Evolutionary conservation across 176 grass and related monocot species (phyloP).

Genomic region (Oryza meridionalis): DNA sequence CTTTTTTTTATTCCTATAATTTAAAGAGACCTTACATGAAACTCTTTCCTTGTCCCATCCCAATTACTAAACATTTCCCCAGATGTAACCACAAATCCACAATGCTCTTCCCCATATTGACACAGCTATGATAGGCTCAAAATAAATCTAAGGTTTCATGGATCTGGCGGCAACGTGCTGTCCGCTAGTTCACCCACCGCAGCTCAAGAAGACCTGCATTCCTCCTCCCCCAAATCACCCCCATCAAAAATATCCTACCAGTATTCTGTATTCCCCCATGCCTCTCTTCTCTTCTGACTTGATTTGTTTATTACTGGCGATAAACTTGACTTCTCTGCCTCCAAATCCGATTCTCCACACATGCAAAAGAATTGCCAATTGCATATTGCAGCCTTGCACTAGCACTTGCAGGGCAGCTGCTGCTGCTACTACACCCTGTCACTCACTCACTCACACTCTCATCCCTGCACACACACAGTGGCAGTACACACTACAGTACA

Average conservation of each 20-base stretch:
- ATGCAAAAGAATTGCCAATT: background rate
- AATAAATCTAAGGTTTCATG: background rate
- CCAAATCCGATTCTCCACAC: conserved; percentile 5
- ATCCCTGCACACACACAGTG: background rate
- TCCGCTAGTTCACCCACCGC: background rate
- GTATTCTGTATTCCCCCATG: background rate
- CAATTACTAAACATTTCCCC: too few relatives aligned
- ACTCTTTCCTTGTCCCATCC: too few relatives aligned
- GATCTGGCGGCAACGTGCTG: background rate
- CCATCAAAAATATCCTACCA: background rate
- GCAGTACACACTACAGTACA: too few relatives aligned
- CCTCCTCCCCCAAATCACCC: background rate
- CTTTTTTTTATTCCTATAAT: too few relatives aligned
- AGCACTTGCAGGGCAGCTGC: background rate
- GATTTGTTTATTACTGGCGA: background rate
- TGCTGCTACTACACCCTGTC: conserved; percentile 3
- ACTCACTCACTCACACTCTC: background rate
- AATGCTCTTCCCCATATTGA: too few relatives aligned
- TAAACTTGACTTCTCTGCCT: conserved; percentile 27
- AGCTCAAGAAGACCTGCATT: background rate
- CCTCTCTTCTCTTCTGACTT: background rate
- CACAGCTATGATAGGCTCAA: too few relatives aligned
- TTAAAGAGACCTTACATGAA: too few relatives aligned
- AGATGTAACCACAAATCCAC: too few relatives aligned
- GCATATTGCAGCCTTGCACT: background rate